Conservation (phyloP, 2,329 filamentous ascomycete genomes). For the Beauveria caledonica region DNA sequence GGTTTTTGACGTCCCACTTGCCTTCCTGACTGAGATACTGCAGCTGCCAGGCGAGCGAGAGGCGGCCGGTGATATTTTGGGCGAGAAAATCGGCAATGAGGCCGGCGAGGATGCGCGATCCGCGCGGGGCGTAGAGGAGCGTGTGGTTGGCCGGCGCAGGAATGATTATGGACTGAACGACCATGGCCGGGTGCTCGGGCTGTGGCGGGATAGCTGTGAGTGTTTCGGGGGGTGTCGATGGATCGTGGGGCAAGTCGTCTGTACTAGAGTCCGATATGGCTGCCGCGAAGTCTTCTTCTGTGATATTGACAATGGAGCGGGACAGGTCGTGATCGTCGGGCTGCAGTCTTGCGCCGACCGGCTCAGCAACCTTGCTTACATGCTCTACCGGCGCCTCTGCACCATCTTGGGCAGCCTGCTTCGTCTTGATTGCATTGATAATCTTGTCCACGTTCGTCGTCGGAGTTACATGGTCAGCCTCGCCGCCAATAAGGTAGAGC, state of each 20-base stretch:
- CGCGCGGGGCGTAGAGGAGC: conserved; percentile 70
- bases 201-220: conserved; percentile 36
- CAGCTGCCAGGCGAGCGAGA: conserved; percentile 84
- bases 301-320: conserved; percentile 38
- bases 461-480: conserved; percentile 69
- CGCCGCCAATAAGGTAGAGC: conserved; percentile 70
- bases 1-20: conserved; percentile 97
- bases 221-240: conserved; percentile 38
- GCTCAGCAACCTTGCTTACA: conserved; percentile 9
- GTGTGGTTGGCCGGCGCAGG: conserved; percentile 75
- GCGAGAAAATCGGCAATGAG: conserved; percentile 77
- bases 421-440: conserved; percentile 28
- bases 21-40: conserved; percentile 81
- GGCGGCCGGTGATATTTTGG: conserved; percentile 63
- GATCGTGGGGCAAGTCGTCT: conserved; percentile 35
- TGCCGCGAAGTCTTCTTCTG: conserved; percentile 28
- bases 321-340: conserved; percentile 24
- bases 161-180: conserved; percentile 62
- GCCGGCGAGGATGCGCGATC: conserved; percentile 68
- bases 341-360: neutral
- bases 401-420: conserved; percentile 7
- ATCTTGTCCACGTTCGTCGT: conserved; percentile 64
- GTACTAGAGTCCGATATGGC: conserved; percentile 16
- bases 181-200: conserved; percentile 38
- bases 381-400: neutral